Conservation (phyloP, 2,329 filamentous ascomycete genomes). For the Byssothecium circinans region DNA sequence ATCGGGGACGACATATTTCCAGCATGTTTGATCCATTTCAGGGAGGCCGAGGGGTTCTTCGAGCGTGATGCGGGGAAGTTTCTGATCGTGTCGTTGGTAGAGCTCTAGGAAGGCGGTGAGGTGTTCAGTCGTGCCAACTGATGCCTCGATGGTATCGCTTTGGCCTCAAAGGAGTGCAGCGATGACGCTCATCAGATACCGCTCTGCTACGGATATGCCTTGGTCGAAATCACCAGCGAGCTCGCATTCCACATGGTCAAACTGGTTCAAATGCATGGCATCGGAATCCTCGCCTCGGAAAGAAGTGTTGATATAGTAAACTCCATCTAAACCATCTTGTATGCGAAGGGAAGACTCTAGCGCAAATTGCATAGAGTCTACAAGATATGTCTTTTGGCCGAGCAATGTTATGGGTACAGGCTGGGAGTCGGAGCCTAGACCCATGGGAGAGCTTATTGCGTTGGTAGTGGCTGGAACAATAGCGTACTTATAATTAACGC, state of each 20-base stretch:
- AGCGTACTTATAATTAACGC: conserved; percentile 3
- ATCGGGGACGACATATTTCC: conserved; percentile 1
- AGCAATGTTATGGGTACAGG: conserved; percentile 7
- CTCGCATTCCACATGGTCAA: conserved; percentile 16
- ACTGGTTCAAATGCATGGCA: conserved; percentile 14
- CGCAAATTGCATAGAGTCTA: conserved; percentile 14
- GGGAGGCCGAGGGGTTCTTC: conserved; percentile 1
- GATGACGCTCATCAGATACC: too few relatives aligned
- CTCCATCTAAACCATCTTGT: background rate
- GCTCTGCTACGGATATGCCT: conserved; percentile 7
- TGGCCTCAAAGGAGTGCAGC: too few relatives aligned
- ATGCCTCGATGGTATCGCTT: background rate
- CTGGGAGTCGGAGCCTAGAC: conserved; percentile 12
- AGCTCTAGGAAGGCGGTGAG: background rate
- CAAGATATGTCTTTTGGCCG: conserved; percentile 10
- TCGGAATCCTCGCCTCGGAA: conserved; percentile 13
- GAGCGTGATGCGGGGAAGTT: conserved; percentile 3
- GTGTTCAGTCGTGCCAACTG: background rate
- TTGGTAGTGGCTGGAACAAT: conserved; percentile 10
- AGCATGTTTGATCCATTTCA: background rate
- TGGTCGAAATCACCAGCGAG: conserved; percentile 8
- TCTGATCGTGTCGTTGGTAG: background rate
- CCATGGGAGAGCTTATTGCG: conserved; percentile 15
- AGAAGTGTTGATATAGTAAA: conserved; percentile 13
- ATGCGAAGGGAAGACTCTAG: conserved; percentile 13